Evolutionary conservation across 345 rosid genomes (phyloP).

Genomic region (Heritiera fomes): DNA sequence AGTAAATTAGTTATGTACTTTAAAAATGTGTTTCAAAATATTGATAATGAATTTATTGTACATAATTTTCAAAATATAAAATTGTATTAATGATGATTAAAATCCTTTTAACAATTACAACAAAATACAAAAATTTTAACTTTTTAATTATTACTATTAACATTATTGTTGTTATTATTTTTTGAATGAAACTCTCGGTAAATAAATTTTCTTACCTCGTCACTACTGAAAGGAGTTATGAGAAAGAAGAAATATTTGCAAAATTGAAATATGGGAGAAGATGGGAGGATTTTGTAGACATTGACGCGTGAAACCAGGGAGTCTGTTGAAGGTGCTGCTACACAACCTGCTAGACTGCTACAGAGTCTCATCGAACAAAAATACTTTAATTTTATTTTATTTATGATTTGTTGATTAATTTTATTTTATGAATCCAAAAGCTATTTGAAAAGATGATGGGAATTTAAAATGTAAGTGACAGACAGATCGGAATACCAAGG

Average conservation of each 20-base stretch:
- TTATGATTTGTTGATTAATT: background rate
- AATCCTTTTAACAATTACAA: no score
- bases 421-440: background rate
- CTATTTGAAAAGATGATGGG: background rate
- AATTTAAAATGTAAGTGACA: background rate
- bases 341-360: background rate
- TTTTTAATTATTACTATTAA: no score
- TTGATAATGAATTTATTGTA: no score
- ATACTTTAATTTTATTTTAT: background rate
- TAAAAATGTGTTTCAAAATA: no score
- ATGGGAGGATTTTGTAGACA: constrained; percentile 21
- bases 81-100: no score
- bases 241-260: constrained; percentile 29
- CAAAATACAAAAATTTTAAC: no score
- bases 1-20: no score
- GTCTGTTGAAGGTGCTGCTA: constrained; percentile 24
- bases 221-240: background rate
- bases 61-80: no score
- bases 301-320: constrained; percentile 34
- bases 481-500: no score
- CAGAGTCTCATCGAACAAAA: background rate
- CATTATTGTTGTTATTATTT: no score
- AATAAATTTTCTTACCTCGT: no score
- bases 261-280: constrained; percentile 32
- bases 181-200: no score